Evolutionary conservation across 2,329 filamentous ascomycete genomes (phyloP).

Genomic region (Calonectria multiphialidica): DNA sequence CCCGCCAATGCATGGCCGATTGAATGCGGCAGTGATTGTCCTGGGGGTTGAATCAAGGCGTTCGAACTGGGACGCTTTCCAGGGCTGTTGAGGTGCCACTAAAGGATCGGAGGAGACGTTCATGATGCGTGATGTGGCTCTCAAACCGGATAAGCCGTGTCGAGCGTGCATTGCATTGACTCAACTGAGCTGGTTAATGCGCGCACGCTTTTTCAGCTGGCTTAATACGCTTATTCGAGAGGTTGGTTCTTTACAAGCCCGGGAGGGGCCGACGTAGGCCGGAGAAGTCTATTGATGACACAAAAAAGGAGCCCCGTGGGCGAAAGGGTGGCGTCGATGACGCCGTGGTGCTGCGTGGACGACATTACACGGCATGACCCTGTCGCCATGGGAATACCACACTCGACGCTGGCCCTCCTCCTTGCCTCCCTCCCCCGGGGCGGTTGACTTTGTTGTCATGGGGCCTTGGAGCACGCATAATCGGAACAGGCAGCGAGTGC

Average conservation of each 20-base stretch:
- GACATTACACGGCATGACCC: conserved; percentile 3
- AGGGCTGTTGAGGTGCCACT: conserved; percentile 1
- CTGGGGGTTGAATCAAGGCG: not conserved
- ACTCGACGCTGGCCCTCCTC: not conserved
- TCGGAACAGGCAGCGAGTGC: not conserved
- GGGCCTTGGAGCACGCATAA: not conserved
- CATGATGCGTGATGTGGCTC: not conserved
- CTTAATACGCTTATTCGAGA: not conserved
- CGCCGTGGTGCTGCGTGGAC: not conserved
- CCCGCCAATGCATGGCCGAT: not conserved
- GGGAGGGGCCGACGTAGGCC: not conserved
- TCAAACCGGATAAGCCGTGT: not conserved
- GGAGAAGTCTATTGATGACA: not conserved
- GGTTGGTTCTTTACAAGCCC: not conserved
- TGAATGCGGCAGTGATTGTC: conserved; percentile 18
- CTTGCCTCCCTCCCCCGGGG: not conserved
- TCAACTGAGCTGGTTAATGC: conserved; percentile 2
- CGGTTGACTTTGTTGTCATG: not conserved
- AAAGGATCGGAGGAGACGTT: conserved; percentile 3
- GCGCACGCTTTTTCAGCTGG: conserved; percentile 1
- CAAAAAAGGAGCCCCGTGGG: too few species aligned
- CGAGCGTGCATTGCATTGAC: not conserved
- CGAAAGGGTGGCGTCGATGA: not conserved
- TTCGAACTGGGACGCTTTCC: not conserved
- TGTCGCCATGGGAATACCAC: not conserved